These are phyloP conservation scores for Straminergon stramineum DNA, from an alignment of 225 moss, liverwort and hornwort genomes.

Conservation along the genomic window DNA sequence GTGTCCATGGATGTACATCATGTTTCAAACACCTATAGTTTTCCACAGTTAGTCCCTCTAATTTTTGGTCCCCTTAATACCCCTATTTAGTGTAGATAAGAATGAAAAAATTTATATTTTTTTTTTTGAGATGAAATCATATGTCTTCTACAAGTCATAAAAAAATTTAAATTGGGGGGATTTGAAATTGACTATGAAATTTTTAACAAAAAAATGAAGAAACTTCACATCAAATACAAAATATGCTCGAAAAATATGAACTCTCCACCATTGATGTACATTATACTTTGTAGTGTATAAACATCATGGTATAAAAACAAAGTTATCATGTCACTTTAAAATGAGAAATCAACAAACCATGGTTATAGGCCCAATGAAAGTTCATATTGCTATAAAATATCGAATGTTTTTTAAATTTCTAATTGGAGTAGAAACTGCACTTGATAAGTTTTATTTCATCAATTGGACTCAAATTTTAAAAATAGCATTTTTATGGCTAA, in stretches of 20 bases:
- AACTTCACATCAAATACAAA: background rate
- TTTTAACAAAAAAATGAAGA: background rate
- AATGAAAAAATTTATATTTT: background rate
- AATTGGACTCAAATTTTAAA: background rate
- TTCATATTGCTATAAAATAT: background rate
- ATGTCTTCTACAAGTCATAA: background rate
- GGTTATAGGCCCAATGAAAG: background rate
- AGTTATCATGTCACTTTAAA: fast-evolving
- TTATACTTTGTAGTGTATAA: background rate
- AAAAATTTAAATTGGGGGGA: too few relatives aligned
- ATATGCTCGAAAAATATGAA: background rate
- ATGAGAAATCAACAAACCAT: background rate
- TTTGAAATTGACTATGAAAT: background rate
- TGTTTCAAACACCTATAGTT: too few relatives aligned
- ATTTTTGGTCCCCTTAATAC: too few relatives aligned
- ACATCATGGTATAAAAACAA: background rate
- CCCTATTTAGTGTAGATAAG: too few relatives aligned
- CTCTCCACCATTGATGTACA: background rate
- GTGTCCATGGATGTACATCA: too few relatives aligned
- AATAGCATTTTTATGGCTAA: background rate
- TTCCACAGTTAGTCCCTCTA: too few relatives aligned
- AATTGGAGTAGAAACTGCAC: background rate
- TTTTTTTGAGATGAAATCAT: background rate
- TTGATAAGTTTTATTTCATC: too few relatives aligned
- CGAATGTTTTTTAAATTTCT: too few relatives aligned